Conservation (phyloP, 2,329 filamentous ascomycete species). For the Parascedosporium putredinis region DNA sequence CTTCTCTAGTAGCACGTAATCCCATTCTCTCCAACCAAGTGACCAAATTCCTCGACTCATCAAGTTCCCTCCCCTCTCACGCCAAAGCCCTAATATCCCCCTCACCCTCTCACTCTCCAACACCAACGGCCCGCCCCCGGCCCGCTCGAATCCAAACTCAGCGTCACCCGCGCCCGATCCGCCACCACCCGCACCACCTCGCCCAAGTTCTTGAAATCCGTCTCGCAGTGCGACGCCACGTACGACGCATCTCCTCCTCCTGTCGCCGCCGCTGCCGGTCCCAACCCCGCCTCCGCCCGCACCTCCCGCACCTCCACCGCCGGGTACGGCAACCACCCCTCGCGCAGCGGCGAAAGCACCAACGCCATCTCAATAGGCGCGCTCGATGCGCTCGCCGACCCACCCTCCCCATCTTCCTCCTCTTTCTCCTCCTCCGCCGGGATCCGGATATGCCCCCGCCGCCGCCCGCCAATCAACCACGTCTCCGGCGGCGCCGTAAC, state of each 20-base stretch:
- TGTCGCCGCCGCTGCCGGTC: slow-evolving; percentile 8
- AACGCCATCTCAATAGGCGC: slow-evolving; percentile 44
- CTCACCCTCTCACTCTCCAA: slow-evolving; percentile 45
- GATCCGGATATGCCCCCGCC: slow-evolving; percentile 67
- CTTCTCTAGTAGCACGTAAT: not conserved
- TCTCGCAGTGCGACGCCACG: slow-evolving; percentile 49
- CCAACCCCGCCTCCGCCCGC: slow-evolving; percentile 19
- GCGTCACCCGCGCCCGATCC: slow-evolving; percentile 60
- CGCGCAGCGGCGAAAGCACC: slow-evolving; percentile 67
- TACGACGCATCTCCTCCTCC: too few relatives aligned
- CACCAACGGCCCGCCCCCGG: slow-evolving; percentile 54
- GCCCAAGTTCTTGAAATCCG: slow-evolving; percentile 67
- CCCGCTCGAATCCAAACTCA: slow-evolving; percentile 60
- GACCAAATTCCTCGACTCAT: too few relatives aligned
- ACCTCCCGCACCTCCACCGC: slow-evolving; percentile 66
- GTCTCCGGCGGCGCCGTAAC: slow-evolving; percentile 61
- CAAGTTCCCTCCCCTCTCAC: not conserved
- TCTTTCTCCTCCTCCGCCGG: slow-evolving; percentile 21
- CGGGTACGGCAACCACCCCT: slow-evolving; percentile 71
- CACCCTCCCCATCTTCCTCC: too few relatives aligned
- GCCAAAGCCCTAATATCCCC: slow-evolving; percentile 1
- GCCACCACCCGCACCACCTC: slow-evolving; percentile 67
- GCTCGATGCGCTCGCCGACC: too few relatives aligned
- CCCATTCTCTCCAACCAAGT: not conserved
- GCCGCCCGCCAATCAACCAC: slow-evolving; percentile 78